A percentile compares a stretch with the other conserved stretches of the same genome.
Conservation (phyloP, 352 stramenopile species). For the Phytophthora uliginosa region DNA sequence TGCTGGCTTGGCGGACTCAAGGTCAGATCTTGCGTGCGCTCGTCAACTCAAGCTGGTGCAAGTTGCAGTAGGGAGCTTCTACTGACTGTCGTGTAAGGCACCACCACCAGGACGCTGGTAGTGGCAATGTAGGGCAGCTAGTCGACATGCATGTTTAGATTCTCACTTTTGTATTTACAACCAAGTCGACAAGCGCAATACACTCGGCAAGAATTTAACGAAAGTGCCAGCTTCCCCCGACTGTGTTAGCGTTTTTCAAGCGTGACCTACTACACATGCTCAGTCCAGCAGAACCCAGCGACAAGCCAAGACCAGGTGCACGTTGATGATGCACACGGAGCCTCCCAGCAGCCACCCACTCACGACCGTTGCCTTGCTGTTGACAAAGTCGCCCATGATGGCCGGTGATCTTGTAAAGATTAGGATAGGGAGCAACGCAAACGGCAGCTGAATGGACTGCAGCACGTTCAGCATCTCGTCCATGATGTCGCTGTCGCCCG, state of each 20-base stretch:
- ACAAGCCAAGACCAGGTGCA: slow-evolving; percentile 78
- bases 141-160: slow-evolving; percentile 7
- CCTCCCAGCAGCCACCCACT: slow-evolving; percentile 67
- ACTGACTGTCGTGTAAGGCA: background rate
- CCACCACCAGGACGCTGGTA: slow-evolving; percentile 10
- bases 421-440: slow-evolving; percentile 92
- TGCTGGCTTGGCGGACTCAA: background rate
- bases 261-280: slow-evolving; percentile 11
- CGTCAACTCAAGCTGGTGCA: background rate
- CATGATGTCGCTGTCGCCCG: slow-evolving; percentile 86
- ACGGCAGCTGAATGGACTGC: slow-evolving; percentile 94
- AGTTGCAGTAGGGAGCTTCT: slow-evolving; percentile 5
- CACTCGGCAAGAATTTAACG: slow-evolving; percentile 3
- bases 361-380: slow-evolving; percentile 53
- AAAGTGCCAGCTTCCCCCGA: slow-evolving; percentile 16
- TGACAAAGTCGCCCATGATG: slow-evolving; percentile 88
- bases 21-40: background rate
- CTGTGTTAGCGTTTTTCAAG: slow-evolving; percentile 1
- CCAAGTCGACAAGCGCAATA: slow-evolving; percentile 8
- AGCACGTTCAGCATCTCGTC: slow-evolving; percentile 94
- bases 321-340: slow-evolving; percentile 82
- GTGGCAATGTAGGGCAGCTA: slow-evolving; percentile 10
- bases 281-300: slow-evolving; percentile 45
- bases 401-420: slow-evolving; percentile 83
- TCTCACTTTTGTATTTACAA: slow-evolving; percentile 7